Evolutionary conservation across 441 rosid genomes (phyloP), one percentile per base, ranked within the genome.

Genomic region (Capsella rubella): DNA sequence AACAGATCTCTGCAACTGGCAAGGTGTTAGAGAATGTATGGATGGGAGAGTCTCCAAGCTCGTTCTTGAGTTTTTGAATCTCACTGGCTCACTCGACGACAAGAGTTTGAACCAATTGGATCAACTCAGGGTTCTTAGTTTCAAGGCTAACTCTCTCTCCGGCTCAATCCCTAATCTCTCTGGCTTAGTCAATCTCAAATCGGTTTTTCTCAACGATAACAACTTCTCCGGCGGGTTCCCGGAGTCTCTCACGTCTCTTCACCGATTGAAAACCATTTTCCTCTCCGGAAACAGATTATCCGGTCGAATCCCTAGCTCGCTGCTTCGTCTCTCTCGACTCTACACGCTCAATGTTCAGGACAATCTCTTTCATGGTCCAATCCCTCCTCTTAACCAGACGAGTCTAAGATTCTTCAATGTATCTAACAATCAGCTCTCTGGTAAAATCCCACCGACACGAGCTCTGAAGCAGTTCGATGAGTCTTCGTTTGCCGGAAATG

Each of bases 61-160:
- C 15, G 96, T 95, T 7, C 82, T 92, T 0, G 96, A 92, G 85
- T 69, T 74, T 69, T 72, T 82, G 27, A 90, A 90, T 75, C 82
- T 90, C 71, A 82, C 80, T 0, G 97, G 99, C 15, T 69, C 83
- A 56, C 76, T 92, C 6, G 84, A 85, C 32, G 80, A 54, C 15
- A 74, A 64, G 60, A 77, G 63, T 63, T 34, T 92, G 49, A 90
- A 85, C 50, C 92, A 77, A 46, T 71, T 95, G 42, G 94, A 89
- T 64, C 97, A 92, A 67, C 89, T 89, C 28, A 85, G 96, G 8
- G 93, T 92, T n/a, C 71, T 92, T 69, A 92, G 97, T 72, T 86
- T 95, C 86, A 92, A 95, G 73, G 84, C 88, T 2, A 95, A 95
- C 78, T 87, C 87, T 8, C 75, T 95, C 66, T 84, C 93, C 1